phyloP scores from a whole-genome alignment of 768 basidiomycete species.

The Mycena alexandri region DNA sequence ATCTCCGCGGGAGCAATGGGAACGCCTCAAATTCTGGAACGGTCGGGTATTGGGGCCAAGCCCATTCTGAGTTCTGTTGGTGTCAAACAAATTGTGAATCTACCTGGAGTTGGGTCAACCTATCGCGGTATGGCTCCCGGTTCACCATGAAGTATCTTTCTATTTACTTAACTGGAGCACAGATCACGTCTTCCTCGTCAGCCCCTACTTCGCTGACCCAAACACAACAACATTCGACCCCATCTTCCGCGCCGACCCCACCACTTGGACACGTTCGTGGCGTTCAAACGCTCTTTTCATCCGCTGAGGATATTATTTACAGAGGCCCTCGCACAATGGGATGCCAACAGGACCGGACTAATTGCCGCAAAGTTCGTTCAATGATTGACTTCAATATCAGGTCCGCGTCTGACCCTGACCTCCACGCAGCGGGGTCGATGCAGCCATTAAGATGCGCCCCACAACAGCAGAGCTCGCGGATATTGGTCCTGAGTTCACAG shows the following conservation, averaged over 20 bases:
- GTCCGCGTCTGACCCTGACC: too few species aligned
- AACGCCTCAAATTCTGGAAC: not conserved
- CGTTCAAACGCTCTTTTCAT: too few species aligned
- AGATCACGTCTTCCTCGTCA: slow-evolving; percentile 34
- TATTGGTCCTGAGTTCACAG: slow-evolving; percentile 37
- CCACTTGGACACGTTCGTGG: slow-evolving; percentile 4
- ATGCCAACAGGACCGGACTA: slow-evolving; percentile 47
- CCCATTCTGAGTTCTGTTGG: not conserved
- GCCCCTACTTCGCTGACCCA: slow-evolving; percentile 26
- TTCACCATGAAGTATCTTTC: too few species aligned
- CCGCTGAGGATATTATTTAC: too few species aligned
- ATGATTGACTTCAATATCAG: too few species aligned
- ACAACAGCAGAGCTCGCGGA: slow-evolving; percentile 36
- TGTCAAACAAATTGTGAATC: not conserved
- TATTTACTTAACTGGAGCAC: too few species aligned
- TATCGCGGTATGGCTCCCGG: too few species aligned
- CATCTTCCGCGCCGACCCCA: slow-evolving; percentile 32
- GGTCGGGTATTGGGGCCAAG: not conserved
- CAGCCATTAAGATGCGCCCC: slow-evolving; percentile 43
- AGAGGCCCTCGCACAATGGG: slow-evolving; percentile 43
- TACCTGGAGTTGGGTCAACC: not conserved
- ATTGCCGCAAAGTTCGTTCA: slow-evolving; percentile 51
- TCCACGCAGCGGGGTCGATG: slow-evolving; percentile 34
- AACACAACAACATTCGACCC: not conserved
- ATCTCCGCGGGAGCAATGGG: not conserved